Percentiles rank a stretch among this genome's conserved stretches.
Evolutionary conservation across 2,329 filamentous ascomycete species (phyloP).

Genomic region (Daldinia sp.): DNA sequence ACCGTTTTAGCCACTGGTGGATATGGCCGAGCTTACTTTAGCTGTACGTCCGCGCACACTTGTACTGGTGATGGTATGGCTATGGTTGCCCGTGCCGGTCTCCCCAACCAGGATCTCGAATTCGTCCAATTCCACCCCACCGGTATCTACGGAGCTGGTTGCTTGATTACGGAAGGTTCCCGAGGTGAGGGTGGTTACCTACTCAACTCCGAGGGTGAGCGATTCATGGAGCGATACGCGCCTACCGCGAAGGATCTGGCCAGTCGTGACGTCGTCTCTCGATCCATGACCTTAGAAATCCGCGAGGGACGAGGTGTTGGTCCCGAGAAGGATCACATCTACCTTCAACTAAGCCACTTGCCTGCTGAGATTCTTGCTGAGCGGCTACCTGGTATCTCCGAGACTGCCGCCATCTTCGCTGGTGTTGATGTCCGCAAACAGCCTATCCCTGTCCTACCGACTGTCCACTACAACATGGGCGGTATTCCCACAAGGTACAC

Average conservation of each 20-base stretch:
- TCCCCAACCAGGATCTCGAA: slow-evolving; percentile 98
- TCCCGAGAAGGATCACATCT: slow-evolving; percentile 98
- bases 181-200: slow-evolving; percentile 99
- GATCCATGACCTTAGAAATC: slow-evolving; percentile 98
- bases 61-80: slow-evolving; percentile 99
- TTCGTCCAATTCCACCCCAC: slow-evolving; percentile 99
- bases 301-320: slow-evolving; percentile 97
- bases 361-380: slow-evolving; percentile 93
- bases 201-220: slow-evolving; percentile 96
- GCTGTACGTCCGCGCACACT: slow-evolving; percentile 96
- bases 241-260: slow-evolving; percentile 98
- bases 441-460: slow-evolving; percentile 95
- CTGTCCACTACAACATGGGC: slow-evolving; percentile 99
- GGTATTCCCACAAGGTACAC: slow-evolving; percentile 98
- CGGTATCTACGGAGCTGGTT: slow-evolving; percentile 98
- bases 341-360: slow-evolving; percentile 95
- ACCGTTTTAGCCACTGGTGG: slow-evolving; percentile 97
- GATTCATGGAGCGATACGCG: slow-evolving; percentile 99
- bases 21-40: slow-evolving; percentile 98
- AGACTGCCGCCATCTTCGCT: slow-evolving; percentile 96
- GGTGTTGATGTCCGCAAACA: slow-evolving; percentile 98
- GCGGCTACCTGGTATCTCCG: slow-evolving; percentile 97
- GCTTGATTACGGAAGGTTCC: slow-evolving; percentile 96
- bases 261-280: slow-evolving; percentile 93
- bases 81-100: slow-evolving; percentile 97